Evolutionary conservation across 2,329 filamentous ascomycete species (phyloP), one percentile per base, ranked within the genome.

Genomic region (Didymella exigua): DNA sequence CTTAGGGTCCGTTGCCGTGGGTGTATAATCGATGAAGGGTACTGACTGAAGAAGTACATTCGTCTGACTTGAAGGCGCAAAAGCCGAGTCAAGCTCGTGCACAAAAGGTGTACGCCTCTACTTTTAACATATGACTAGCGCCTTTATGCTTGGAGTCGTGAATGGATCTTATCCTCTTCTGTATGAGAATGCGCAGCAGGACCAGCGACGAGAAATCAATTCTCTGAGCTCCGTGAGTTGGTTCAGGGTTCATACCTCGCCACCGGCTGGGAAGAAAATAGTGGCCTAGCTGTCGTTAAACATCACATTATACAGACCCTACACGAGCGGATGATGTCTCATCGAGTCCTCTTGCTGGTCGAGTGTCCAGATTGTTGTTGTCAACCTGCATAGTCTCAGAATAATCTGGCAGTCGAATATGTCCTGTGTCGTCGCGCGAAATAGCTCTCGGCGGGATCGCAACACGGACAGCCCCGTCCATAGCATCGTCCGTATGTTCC

Each of bases 351-450:
- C n/a, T 31, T 23, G 18, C 16, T 19, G 16, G 11, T 7, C 5
- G 23, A 26, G 6, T 13, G 27, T 9, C 14, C 2, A 13, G 23
- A 6, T 11, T 4, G n/a, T 18, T 30, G 19, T 26, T 9, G 26
- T 24, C n/a, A 11, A 16, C 27, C 1, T 10, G 19, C 9, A 42
- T 45, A 9, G 57, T 55, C 40, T 74, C 68, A 3, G 65, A 53
- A 54, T 80, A 81, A n/a, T 74, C 74, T 1, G 78, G 78, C 37
- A 74, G 77, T 3, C 47, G 61, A 23, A 45, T 50, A 29, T 73
- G 56, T 14, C 74, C 72, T 10, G 64, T 61, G 9, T 68, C 65
- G 14, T 76, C 70, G 43, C 76, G 67, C 23, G 68, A 68, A 8
- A 79, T 60, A 1, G 75, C 71, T 42, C 74, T 71, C 45, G 77